A percentile compares a stretch with the other conserved stretches of the same genome.
Conservation (phyloP, 2,329 filamentous ascomycete species). For the Coniochaeta prunicola region DNA sequence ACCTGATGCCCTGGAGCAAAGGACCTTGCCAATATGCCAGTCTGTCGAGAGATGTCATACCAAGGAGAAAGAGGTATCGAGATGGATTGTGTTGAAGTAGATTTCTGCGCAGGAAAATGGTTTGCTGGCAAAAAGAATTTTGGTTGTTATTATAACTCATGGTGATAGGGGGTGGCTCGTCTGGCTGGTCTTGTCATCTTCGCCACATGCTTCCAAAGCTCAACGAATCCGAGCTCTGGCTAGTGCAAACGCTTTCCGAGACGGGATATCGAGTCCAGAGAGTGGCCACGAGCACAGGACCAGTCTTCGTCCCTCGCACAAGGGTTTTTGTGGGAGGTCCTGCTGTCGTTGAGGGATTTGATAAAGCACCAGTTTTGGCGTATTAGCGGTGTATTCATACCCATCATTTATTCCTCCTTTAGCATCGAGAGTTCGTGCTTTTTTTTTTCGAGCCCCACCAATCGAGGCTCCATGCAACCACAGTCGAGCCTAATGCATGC, state of each 20-base stretch:
- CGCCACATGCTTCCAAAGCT: neutral
- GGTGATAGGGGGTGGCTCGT: neutral
- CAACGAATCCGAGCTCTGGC: neutral
- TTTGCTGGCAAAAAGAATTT: neutral
- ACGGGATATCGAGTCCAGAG: neutral
- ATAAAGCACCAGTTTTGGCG: no score
- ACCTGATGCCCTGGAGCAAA: neutral
- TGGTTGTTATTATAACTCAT: neutral
- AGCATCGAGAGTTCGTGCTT: no score
- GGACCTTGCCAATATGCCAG: neutral
- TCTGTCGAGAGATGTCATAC: neutral
- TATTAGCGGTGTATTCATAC: no score
- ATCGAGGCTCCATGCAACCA: no score
- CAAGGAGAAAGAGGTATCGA: neutral
- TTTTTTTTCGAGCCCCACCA: no score
- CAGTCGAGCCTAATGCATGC: no score
- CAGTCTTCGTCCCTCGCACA: neutral
- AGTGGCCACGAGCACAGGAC: neutral
- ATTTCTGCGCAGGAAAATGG: neutral
- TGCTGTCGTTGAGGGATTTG: no score
- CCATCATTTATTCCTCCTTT: no score
- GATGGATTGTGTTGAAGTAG: no score
- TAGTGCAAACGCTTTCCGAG: neutral
- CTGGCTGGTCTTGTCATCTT: neutral
- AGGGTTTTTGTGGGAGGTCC: neutral